Base-by-base conservation (phyloP, 305 asterid species). In the Striga hermonthica region DNA sequence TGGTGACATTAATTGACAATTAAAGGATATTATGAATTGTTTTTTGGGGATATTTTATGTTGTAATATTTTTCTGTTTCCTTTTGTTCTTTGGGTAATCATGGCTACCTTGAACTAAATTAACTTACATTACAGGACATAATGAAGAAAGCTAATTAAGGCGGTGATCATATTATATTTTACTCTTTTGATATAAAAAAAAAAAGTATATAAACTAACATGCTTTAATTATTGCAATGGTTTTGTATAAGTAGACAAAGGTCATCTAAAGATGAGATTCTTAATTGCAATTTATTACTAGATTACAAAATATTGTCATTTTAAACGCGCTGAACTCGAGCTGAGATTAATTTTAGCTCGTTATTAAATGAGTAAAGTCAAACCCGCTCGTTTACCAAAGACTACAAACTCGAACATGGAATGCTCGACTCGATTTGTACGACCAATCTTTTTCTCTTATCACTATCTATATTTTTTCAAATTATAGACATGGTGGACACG, bases 1-100 rank as follows among this genome's bases (percentile, higher is more conserved):
- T 22, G 31, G 31, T n/a, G 50, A 45, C 1, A 55, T 47, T 57
- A 55, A 55, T 43, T 40, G 10, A 28, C 15, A 38, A 14, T 48
- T 38, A 48, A 40, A 39, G 4, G 37, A n/a, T n/a, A n/a, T n/a
- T n/a, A n/a, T n/a, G n/a, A 39, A 15, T 5, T 53, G 53, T 44
- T n/a, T n/a, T n/a, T n/a, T 43, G 62, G 52, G 69, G 54, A 56
- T 35, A 44, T 57, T 70, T 14, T 16, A 22, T 22, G 31, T 22
- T 22, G 31, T 22, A 22, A 22, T 22, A 22, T 22, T 22, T 22
- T n/a, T n/a, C n/a, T n/a, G n/a, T n/a, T n/a, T n/a, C n/a, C n/a
- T n/a, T 22, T 0, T 22, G 31, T 22, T 22, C 31, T 22, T 22
- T 22, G 31, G 31, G 31, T 22, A 22, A 22, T 22, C 31, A 22